Percentiles rank a stretch among this genome's conserved stretches.
phyloP scores from a whole-genome alignment of 1,284 basidiomycete genomes.

The Marasmius oreades region DNA sequence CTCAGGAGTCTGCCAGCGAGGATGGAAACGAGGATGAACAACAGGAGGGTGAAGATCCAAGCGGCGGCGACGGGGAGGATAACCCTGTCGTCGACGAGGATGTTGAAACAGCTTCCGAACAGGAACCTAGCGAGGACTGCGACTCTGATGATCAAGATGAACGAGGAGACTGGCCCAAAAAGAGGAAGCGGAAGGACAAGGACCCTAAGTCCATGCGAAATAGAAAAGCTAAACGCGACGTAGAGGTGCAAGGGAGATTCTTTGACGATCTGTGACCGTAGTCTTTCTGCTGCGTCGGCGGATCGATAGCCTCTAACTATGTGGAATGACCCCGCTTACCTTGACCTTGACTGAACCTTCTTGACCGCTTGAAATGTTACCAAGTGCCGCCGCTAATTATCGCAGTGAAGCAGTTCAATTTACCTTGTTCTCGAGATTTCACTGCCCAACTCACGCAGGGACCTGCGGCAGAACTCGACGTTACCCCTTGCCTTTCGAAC shows the following conservation, averaged over 20 bases:
- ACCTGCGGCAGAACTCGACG: too few relatives aligned
- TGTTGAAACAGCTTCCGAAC: slow-evolving; percentile 18
- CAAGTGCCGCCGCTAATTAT: too few relatives aligned
- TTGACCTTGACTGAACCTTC: too few relatives aligned
- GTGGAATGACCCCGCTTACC: too few relatives aligned
- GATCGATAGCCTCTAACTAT: neutral
- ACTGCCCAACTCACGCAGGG: too few relatives aligned
- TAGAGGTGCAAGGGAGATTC: slow-evolving; percentile 58
- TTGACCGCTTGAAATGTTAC: too few relatives aligned
- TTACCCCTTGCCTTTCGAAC: too few relatives aligned
- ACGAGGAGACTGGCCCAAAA: slow-evolving; percentile 16
- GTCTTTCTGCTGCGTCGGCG: neutral
- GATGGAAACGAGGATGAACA: slow-evolving; percentile 33
- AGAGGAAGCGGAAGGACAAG: slow-evolving; percentile 16
- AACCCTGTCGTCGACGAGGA: slow-evolving; percentile 14
- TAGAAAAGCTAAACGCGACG: slow-evolving; percentile 22
- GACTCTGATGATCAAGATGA: slow-evolving; percentile 27
- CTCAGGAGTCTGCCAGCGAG: slow-evolving; percentile 36
- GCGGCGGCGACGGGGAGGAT: neutral
- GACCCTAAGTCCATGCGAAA: slow-evolving; percentile 20
- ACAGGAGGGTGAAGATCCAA: slow-evolving; percentile 18
- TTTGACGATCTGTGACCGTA: slow-evolving; percentile 51
- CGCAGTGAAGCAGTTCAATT: too few relatives aligned
- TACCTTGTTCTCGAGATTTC: too few relatives aligned
- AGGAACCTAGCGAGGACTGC: slow-evolving; percentile 20